Percentiles rank a stretch among this genome's conserved stretches.
Evolutionary conservation across 352 stramenopile species (phyloP).

Genomic region (Discostella stelligera): DNA sequence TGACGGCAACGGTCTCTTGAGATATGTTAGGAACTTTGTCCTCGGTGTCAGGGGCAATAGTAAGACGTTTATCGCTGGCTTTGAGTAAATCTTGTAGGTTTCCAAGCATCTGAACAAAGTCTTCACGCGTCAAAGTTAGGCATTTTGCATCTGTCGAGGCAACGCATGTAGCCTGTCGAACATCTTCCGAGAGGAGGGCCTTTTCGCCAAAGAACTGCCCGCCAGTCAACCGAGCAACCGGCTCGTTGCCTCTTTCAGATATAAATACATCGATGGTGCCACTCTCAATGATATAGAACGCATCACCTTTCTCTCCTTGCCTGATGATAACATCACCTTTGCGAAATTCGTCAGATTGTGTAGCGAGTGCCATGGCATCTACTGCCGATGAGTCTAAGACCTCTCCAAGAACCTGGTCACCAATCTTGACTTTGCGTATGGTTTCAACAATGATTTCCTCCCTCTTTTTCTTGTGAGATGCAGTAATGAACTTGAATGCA

Average conservation of each 20-base stretch:
- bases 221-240: constrained; percentile 80
- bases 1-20: background rate
- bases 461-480: constrained; percentile 58
- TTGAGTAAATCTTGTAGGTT: constrained; percentile 81
- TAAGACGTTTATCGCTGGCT: constrained; percentile 12
- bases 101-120: constrained; percentile 93
- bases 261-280: constrained; percentile 69
- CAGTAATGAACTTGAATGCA: constrained; percentile 76
- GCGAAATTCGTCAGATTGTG: constrained; percentile 40
- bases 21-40: background rate
- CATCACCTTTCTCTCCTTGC: constrained; percentile 65
- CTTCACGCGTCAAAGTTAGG: constrained; percentile 89
- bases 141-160: constrained; percentile 72
- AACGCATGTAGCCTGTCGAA: constrained; percentile 90
- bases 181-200: constrained; percentile 90
- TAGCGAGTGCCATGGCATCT: constrained; percentile 47
- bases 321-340: constrained; percentile 56
- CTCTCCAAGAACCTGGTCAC: constrained; percentile 53
- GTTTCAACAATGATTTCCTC: constrained; percentile 59
- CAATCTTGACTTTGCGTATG: constrained; percentile 50
- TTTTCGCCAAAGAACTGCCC: constrained; percentile 94
- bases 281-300: constrained; percentile 77
- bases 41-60: constrained; percentile 1
- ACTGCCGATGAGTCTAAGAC: constrained; percentile 56
- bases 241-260: constrained; percentile 33